Evolutionary conservation across 73 alveolate species (phyloP), one percentile per base, ranked within the genome.

Genomic region (Durusdinium trenchii): DNA sequence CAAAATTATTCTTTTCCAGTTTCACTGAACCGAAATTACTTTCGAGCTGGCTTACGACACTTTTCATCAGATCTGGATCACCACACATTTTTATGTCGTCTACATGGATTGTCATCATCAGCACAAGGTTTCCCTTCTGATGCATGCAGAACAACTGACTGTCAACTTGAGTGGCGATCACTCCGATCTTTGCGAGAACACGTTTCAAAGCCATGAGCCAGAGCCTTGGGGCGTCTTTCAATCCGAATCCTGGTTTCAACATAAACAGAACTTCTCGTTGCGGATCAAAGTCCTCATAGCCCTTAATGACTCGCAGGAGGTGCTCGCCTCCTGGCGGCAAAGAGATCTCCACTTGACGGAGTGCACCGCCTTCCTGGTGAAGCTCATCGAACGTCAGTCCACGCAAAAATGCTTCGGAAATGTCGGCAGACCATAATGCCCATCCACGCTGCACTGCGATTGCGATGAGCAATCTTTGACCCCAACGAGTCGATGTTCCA

Each of bases 321-420:
- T n/a, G 42, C 9, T 54, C 81, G 18, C 61, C 95, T 5, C 81
- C 95, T 14, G 95, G 95, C 7, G 95, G 95, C n/a, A 86, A 46
- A 1, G 6, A 3, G 26, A 86, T 7, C 57, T 51, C 61, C 5
- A 86, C 95, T 36, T 43, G 42, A 18, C 95, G 20, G 3, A 84
- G 54, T 20, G 32, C 94, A 7, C 36, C 20, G 10, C 40, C 81
- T 3, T 20, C 71, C 28, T 52, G 60, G 36, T 38, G 40, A 36
- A 86, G 45, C 61, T 86, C 95, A 6, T n/a, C 57, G 30, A 86
- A 86, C 32, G 82, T 86, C 82, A 86, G 43, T 6, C 95, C 95
- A 0, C 95, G 40, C 26, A 86, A 28, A 45, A 86, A 86, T 4
- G 95, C 95, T 86, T 86, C 95, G 32, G 76, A 47, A 26, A 86